Evolutionary conservation across 1,139 yeast species (phyloP), one percentile per base, ranked within the genome.

Genomic region (Scheffersomyces titani): DNA sequence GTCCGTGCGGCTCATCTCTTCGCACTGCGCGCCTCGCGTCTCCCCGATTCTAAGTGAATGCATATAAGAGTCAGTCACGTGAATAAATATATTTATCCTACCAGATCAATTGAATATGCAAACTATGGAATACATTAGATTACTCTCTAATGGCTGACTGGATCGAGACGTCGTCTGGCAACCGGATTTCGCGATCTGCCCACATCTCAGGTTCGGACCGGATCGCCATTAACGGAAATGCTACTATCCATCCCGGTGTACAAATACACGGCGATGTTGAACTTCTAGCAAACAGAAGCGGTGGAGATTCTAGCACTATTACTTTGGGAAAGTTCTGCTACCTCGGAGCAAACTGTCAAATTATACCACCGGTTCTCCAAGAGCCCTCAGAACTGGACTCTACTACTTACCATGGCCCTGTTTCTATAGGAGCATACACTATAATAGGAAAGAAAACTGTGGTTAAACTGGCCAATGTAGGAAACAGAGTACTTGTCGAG

Each of bases 401-500:
- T 22, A 56, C 5, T 61, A 60, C 19, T 56, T 55, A 52, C 51
- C 66, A 73, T 55, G 70, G 73, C 3, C 73, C 76, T 0, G 65
- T 81, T 9, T 75, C 78, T 51, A 74, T 89, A 9, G 94, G 93
- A 0, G 83, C 87, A 7, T 87, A 80, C 65, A 83, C 85, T 9
- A 73, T 80, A 20, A 71, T 89, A 2, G 92, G 90, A 0, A 61
- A 62, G 4, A 67, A 73, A 49, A 65, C 82, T 7, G 58, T 54
- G 5, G 64, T 88, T 1, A 70, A 75, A 20, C 78, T 81, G 70
- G 83, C 82, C 1, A 75, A 72, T 51, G 78, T 89, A 16, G 94
- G 93, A 0, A 79, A 76, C 58, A 69, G 89, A 54, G 89, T 89
- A 40, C 61, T 74, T 9, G 73, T 89, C 5, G 92, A 82, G 30